phyloP scores from a whole-genome alignment of 306 rosid species.

The Fragaria iinumae region DNA sequence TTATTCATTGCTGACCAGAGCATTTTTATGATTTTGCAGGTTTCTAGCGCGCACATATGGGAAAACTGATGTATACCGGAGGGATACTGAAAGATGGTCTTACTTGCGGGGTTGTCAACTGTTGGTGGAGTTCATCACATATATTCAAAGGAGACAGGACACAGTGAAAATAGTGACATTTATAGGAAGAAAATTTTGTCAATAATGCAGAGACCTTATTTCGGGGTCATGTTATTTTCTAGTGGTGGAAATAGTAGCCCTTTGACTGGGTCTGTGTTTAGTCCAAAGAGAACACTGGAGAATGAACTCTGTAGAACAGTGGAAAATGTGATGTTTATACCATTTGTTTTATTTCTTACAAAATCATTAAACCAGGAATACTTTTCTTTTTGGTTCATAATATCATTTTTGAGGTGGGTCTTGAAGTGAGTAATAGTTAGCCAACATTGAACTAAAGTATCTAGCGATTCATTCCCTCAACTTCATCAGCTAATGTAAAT shows the following conservation, averaged over 20 bases:
- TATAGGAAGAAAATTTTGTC: background rate
- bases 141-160: background rate
- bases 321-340: background rate
- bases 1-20: background rate
- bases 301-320: background rate
- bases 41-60: background rate
- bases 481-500: background rate
- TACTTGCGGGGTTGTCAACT: background rate
- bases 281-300: background rate
- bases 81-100: background rate
- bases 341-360: background rate
- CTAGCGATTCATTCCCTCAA: background rate
- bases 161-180: background rate
- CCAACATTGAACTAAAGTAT: background rate
- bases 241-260: background rate
- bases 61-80: background rate
- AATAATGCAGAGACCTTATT: conserved; percentile 1
- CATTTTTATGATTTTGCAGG: conserved; percentile 8
- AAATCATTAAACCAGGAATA: background rate
- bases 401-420: background rate
- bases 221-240: background rate
- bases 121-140: background rate
- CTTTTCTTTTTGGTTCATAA: background rate
- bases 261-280: background rate
- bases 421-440: background rate